Evolutionary conservation across 23 red algal genomes (phyloP), one percentile per base, ranked within the genome.

Genomic region (Gracilaria domingensis): DNA sequence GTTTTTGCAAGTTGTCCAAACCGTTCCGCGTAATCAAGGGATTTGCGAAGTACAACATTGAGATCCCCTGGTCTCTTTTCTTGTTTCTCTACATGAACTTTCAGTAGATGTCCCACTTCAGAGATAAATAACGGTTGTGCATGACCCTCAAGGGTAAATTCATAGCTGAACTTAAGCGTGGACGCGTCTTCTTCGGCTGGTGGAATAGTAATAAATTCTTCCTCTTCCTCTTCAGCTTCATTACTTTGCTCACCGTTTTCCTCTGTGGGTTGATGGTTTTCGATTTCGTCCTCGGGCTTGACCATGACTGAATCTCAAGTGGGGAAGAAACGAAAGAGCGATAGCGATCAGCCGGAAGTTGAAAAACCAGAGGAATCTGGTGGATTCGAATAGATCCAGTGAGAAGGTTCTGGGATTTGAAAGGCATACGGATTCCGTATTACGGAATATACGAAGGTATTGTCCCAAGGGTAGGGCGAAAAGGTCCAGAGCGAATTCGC

Each of bases 1-100:
- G 79, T 89, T 16, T 86, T 95, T 71, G 81, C 54, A 77, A 95
- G 56, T 28, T 81, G 70, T 23, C 79, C 85, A 48, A 95, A 95
- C 38, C 45, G 60, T 21, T 82, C 56, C 48, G 73, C 71, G 55
- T 95, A 85, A 18, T 90, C 80, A 16, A 83, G 79, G 28, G 93
- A 88, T 49, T 81, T 80, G 0, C 79, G 59, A 8, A 95, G 70
- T 20, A 89, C 50, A 24, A 53, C 34, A 59, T 95, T 95, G 42
- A 93, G 40, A 44, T 91, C 73, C 16, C 75, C 65, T 32, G 23
- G 20, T 73, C 48, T 69, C 35, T 81, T 80, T 24, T 80, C 76
- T 79, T 59, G 50, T 13, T 89, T 89, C 20, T 79, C 69, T 25
- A 64, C 64, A 38, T 89, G 70, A 8, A 90, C 54, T 34, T 81